These are phyloP conservation scores for Amphichorda felina DNA, from an alignment of 2,329 filamentous ascomycete genomes.

Conservation along the genomic window DNA sequence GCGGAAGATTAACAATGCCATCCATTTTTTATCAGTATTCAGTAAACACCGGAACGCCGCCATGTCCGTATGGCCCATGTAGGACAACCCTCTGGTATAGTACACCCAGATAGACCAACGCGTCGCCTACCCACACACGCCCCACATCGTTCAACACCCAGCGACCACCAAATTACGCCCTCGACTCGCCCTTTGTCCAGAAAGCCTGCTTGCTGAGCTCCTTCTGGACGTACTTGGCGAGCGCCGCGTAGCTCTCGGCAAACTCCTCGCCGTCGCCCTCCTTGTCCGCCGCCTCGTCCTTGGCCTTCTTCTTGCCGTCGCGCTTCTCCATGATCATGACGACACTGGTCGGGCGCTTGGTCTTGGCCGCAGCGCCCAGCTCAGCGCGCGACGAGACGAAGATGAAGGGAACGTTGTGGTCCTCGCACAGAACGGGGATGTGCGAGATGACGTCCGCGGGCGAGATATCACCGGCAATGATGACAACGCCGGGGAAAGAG, in stretches of 20 bases:
- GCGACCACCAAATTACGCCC: conserved; percentile 8
- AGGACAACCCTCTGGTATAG: conserved; percentile 19
- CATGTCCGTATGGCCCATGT: conserved; percentile 18
- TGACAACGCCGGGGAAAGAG: conserved; percentile 61
- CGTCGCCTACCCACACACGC: too few species aligned
- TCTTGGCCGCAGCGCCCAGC: conserved; percentile 84
- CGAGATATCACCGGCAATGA: conserved; percentile 95
- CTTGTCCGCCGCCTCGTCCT: conserved; percentile 31
- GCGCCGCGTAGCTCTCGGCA: conserved; percentile 49
- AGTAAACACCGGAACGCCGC: conserved; percentile 23
- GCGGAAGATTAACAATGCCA: neutral
- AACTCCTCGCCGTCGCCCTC: conserved; percentile 49
- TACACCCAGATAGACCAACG: conserved; percentile 19
- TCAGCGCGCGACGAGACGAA: conserved; percentile 89
- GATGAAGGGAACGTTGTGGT: conserved; percentile 94
- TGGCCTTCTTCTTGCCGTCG: conserved; percentile 32
- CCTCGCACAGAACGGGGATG: conserved; percentile 94
- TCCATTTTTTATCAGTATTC: conserved; percentile 1
- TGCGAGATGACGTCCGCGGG: conserved; percentile 98
- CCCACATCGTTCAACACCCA: neutral
- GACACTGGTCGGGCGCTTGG: conserved; percentile 92
- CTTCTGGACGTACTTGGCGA: conserved; percentile 56
- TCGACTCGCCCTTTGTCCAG: conserved; percentile 28
- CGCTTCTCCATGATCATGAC: conserved; percentile 69
- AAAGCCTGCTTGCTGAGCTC: conserved; percentile 47